Evolutionary conservation across 306 rosid genomes (phyloP).

Genomic region (Cyclanthera cordifolia): DNA sequence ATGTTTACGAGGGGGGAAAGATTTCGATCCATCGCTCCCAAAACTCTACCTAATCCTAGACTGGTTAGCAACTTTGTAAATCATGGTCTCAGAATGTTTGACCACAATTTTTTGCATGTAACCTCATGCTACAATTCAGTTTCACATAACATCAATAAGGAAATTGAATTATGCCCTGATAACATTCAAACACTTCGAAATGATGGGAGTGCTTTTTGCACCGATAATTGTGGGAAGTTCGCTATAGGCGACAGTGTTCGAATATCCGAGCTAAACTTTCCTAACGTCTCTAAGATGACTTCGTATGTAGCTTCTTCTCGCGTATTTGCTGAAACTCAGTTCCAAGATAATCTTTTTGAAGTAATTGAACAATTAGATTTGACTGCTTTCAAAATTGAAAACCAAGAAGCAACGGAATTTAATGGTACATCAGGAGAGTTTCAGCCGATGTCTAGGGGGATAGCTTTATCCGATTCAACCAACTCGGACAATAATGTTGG

Average conservation of each 20-base stretch:
- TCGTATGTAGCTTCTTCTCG: not conserved
- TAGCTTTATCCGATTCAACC: not conserved
- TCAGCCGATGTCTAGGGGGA: not conserved
- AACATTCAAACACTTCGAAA: constrained; percentile 7
- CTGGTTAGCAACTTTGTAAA: not conserved
- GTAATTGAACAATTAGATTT: not conserved
- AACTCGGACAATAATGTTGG: not conserved
- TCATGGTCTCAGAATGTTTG: not conserved
- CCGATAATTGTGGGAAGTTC: not conserved
- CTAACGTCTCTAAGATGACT: not conserved
- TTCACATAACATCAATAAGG: constrained; percentile 5
- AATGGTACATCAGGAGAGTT: not conserved
- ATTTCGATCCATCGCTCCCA: not conserved
- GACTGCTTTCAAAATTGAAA: not conserved
- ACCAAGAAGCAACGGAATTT: not conserved
- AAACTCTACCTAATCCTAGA: not conserved
- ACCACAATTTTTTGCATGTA: not conserved
- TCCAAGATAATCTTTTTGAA: constrained; percentile 4
- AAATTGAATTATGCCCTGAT: constrained; percentile 5
- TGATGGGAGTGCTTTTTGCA: not conserved
- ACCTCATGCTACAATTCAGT: not conserved
- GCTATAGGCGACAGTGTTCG: not conserved
- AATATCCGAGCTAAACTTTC: constrained; percentile 7
- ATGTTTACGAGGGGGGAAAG: not conserved
- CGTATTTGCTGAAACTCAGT: not conserved